Percentiles rank a stretch among this genome's conserved stretches.
Evolutionary conservation across 1,284 basidiomycete species (phyloP).

Genomic region (Agroathelia rolfsii): DNA sequence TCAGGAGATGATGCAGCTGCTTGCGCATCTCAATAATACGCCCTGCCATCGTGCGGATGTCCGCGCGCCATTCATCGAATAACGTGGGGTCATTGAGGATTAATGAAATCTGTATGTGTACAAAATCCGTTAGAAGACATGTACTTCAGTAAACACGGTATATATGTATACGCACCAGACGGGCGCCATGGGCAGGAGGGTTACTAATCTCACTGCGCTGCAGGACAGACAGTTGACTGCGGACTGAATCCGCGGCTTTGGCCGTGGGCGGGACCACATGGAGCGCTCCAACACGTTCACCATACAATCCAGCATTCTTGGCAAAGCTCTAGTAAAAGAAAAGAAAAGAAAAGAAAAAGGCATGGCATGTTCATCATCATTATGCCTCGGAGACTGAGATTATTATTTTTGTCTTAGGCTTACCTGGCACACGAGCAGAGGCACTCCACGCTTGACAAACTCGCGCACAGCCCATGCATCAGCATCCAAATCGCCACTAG

Average conservation of each 20-base stretch:
- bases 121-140: background rate
- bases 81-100: slow-evolving; percentile 67
- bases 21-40: slow-evolving; percentile 88
- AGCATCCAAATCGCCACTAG: slow-evolving; percentile 72
- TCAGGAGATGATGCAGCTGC: slow-evolving; percentile 70
- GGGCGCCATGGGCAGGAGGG: slow-evolving; percentile 83
- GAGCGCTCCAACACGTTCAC: slow-evolving; percentile 82
- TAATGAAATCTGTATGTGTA: slow-evolving; percentile 54
- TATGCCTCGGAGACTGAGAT: background rate
- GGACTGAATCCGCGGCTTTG: slow-evolving; percentile 64
- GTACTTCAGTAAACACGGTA: no score
- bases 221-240: slow-evolving; percentile 80
- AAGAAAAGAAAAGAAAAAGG: slow-evolving; percentile 2
- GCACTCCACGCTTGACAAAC: slow-evolving; percentile 68
- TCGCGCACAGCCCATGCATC: slow-evolving; percentile 70
- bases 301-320: slow-evolving; percentile 93
- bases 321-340: slow-evolving; percentile 67
- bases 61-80: slow-evolving; percentile 82
- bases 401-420: slow-evolving; percentile 10
- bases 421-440: slow-evolving; percentile 83
- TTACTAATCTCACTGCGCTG: slow-evolving; percentile 91
- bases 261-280: slow-evolving; percentile 57
- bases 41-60: slow-evolving; percentile 87
- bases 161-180: slow-evolving; percentile 64
- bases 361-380: slow-evolving; percentile 1